Evolutionary conservation across 1,139 yeast genomes (phyloP).

Genomic region (Nematodospora anomalae): DNA sequence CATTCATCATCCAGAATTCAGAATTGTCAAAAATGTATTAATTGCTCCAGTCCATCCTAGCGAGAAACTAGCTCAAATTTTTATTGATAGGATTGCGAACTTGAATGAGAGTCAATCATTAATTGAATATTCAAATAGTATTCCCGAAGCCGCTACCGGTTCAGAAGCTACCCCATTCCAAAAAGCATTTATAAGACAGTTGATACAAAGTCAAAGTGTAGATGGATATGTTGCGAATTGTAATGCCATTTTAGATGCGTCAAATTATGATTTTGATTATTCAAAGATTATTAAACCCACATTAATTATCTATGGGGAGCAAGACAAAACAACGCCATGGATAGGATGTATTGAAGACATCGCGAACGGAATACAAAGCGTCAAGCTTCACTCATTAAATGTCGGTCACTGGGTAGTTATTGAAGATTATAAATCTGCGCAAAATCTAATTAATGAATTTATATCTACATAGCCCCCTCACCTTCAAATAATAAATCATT

Average conservation of each 20-base stretch:
- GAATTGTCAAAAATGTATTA: conserved; percentile 17
- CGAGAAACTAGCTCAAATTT: conserved; percentile 15
- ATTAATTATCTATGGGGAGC: conserved; percentile 22
- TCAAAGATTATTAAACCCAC: conserved; percentile 17
- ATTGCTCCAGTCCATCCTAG: conserved; percentile 29
- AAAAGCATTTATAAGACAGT: conserved; percentile 23
- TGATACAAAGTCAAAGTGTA: conserved; percentile 20
- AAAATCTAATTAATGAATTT: too few species aligned
- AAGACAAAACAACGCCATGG: conserved; percentile 26
- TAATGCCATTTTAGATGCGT: conserved; percentile 22
- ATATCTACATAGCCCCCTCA: too few species aligned
- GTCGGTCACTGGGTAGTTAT: too few species aligned
- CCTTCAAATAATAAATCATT: conserved; percentile 23
- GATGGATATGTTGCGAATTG: conserved; percentile 26
- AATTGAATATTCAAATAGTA: conserved; percentile 18
- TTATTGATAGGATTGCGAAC: conserved; percentile 17
- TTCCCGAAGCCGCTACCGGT: conserved; percentile 25
- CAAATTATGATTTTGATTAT: conserved; percentile 15
- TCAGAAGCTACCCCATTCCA: conserved; percentile 16
- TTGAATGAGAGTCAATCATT: conserved; percentile 15
- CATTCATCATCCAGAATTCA: conserved; percentile 6
- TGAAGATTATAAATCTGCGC: too few species aligned
- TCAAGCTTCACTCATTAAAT: conserved; percentile 13
- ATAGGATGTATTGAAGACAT: conserved; percentile 22
- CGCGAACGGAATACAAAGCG: conserved; percentile 14